Conservation (phyloP, 148 eudicot species). For the Talinum fruticosum region DNA sequence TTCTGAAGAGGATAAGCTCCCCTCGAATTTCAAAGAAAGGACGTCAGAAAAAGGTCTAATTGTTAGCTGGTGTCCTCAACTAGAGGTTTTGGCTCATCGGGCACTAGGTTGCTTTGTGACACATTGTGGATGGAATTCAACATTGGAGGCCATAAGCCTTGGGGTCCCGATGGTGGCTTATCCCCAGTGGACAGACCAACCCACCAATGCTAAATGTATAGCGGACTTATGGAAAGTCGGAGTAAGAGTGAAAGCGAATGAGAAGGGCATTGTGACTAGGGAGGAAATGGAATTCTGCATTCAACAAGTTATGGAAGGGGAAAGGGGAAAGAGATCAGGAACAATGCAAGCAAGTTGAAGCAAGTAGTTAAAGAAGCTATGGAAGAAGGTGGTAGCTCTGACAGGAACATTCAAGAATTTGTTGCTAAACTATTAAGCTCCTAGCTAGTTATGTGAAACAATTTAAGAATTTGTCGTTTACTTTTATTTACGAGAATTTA, state of each 20-base stretch:
- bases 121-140: constrained; percentile 53
- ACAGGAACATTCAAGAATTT: constrained; percentile 28
- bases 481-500: too few species aligned
- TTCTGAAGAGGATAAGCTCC: constrained; percentile 33
- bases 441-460: background rate
- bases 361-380: constrained; percentile 31
- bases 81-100: constrained; percentile 27
- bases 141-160: constrained; percentile 38
- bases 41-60: constrained; percentile 24
- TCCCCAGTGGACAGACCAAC: constrained; percentile 45
- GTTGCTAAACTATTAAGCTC: background rate
- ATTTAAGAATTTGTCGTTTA: too few species aligned
- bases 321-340: constrained; percentile 22
- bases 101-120: constrained; percentile 38
- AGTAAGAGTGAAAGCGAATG: constrained; percentile 22
- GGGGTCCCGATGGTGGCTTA: constrained; percentile 44
- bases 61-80: constrained; percentile 39
- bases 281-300: constrained; percentile 27
- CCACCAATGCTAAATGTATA: constrained; percentile 38
- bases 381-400: constrained; percentile 37
- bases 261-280: constrained; percentile 27
- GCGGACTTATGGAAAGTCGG: constrained; percentile 37
- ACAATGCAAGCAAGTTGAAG: constrained; percentile 30
- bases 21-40: constrained; percentile 22
- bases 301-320: constrained; percentile 35